Evolutionary conservation across 768 basidiomycete genomes (phyloP), one percentile per base, ranked within the genome.

Genomic region (Rhodotorula taiwanensis): DNA sequence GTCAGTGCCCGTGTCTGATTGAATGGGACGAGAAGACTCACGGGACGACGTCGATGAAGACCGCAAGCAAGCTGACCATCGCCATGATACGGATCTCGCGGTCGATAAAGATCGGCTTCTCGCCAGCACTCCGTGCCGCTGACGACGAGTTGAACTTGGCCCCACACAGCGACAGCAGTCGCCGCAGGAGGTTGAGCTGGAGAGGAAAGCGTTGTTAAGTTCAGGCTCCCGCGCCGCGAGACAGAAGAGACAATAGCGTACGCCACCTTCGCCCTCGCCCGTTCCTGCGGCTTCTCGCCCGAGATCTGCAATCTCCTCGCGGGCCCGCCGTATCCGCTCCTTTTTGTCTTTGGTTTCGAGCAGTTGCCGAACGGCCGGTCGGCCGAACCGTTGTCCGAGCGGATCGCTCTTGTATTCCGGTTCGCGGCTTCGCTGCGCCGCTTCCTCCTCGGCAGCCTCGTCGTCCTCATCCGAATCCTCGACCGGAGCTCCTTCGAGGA

Each of bases 21-120:
- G 0, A 36, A 27, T 7, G 42, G 33, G 16, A 27, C 41, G 5
- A 11, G 33, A 18, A 14, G 57, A 67, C 67, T 59, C 72, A 78
- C 30, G 95, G 95, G 45, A 97, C 85, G 66, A 97, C 83, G 75
- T 99, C 95, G 74, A 90, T 92, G 81, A 89, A 95, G 16, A 98
- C 89, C 31, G 92, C 88, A 34, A 97, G 79, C 72, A 94, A 86
- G 18, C 91, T 94, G 44, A 97, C 78, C 52, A 93, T 81, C 5
- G 94, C 88, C 43, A 98, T 79, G 74, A 88, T 88, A 65, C 94
- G 84, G 67, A 99, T 87, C 36, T 87, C 77, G 23, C 80, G 75
- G 70, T 97, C 92, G 70, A 97, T 93, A 23, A 77, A 72, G 13
- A 97, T 79, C 4, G 71, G 60, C 13, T 71, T 63, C 48, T 75